Evolutionary conservation across 306 rosid species (phyloP).

Genomic region (Corylus americana): DNA sequence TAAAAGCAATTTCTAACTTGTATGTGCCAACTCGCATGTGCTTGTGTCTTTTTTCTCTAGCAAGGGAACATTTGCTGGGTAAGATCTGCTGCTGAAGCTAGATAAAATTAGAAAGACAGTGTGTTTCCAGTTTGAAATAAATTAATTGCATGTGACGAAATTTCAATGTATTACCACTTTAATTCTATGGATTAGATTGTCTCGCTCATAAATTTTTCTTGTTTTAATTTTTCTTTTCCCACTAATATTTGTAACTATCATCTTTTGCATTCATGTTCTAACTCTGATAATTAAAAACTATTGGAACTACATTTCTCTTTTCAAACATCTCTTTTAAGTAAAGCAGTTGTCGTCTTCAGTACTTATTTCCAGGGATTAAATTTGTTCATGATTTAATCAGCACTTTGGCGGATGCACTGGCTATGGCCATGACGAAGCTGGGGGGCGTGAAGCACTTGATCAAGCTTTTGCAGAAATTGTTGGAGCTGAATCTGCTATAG

Average conservation of each 20-base stretch:
- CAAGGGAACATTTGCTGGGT: neutral
- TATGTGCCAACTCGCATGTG: neutral
- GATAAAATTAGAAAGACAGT: neutral
- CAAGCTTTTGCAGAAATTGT: constrained; percentile 86
- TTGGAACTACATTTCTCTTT: neutral
- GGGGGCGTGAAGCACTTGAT: constrained; percentile 96
- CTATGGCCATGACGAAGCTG: constrained; percentile 97
- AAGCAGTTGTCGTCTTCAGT: neutral
- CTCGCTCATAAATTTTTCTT: neutral
- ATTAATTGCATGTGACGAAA: neutral
- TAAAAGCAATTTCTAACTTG: neutral
- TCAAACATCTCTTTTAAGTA: neutral
- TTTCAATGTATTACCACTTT: neutral
- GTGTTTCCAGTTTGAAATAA: neutral
- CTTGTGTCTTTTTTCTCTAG: neutral
- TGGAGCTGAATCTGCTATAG: constrained; percentile 90
- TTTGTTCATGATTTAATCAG: constrained; percentile 37
- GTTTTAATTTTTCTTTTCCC: neutral
- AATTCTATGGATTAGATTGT: neutral
- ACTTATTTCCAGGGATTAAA: neutral
- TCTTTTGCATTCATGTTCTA: neutral
- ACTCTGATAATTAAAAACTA: neutral
- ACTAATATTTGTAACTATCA: neutral
- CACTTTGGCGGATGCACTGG: constrained; percentile 93
- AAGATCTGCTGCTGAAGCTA: neutral